Base-by-base conservation (phyloP, 352 stramenopile species). In the Phytophthora cactorum region DNA sequence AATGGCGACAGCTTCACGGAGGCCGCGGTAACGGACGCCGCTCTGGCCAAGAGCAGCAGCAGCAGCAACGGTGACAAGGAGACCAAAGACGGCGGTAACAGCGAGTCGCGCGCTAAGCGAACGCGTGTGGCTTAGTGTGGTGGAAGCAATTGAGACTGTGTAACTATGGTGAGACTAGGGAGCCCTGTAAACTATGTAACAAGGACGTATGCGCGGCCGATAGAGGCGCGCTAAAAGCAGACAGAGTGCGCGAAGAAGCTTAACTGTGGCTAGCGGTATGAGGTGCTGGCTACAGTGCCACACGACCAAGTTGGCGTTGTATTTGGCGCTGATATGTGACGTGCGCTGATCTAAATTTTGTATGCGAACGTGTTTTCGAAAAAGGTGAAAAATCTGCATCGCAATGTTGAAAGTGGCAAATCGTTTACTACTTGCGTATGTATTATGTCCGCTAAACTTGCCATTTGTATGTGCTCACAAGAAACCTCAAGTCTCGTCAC, bases 1-100 rank as follows among this genome's bases (percentile, higher is more conserved):
- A 92, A 89, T 53, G 84, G 84, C 60, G 81, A 90, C 22, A 79
- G 79, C 53, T 89, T 89, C 52, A 78, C 70, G 2, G 84, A 91
- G 17, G 34, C 63, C 0, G 51, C 47, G 3, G 32, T 54, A 8
- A 41, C 78, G 3, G 81, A 88, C 14, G 36, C 67, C 2, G 28
- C 64, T 4, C 41, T 85, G 34, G 77, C 82, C 57, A 90, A 91
- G 75, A 65, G 45, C 52, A 70, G 60, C 47, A 58, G n/a, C 38
- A 52, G 38, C 28, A 32, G 28, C 2, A 39, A 38, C 14, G 41
- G 31, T 5, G 56, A 74, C 27, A 49, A 69, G 39, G 67, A 75
- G 31, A 43, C 55, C 5, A 61, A 66, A 10, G 65, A 69, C 28
- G 62, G 52, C 28, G 46, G 25, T 12, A 56, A 29, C 27, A 53